Conservation (phyloP, 208 protist species). For the Acanthamoeba sp. region DNA sequence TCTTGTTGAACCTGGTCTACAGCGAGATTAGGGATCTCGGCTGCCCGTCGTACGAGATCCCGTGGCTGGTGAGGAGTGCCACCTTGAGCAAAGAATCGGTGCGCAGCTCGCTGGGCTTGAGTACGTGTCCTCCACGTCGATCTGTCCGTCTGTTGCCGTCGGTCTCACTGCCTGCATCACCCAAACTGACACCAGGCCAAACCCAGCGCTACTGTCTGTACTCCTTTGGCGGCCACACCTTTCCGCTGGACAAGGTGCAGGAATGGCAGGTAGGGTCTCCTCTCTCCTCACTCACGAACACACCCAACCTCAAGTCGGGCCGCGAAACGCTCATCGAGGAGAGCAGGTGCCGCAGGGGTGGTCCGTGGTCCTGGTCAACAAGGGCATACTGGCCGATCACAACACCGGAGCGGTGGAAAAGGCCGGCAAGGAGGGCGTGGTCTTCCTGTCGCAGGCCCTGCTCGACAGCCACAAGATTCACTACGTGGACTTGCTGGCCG, state of each 20-base stretch:
- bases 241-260: conserved; percentile 16
- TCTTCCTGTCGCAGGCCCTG: not conserved
- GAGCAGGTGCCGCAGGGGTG: not conserved
- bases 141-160: not conserved
- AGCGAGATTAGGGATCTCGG: not conserved
- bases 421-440: conserved; percentile 11
- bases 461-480: conserved; percentile 2
- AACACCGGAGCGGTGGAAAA: not conserved
- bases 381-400: conserved; percentile 34
- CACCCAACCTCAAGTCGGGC: no score
- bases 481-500: conserved; percentile 4
- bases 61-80: conserved; percentile 7
- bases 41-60: conserved; percentile 27
- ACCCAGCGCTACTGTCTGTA: conserved; percentile 1
- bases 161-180: no score
- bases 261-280: conserved; percentile 1
- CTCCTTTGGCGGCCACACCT: conserved; percentile 27
- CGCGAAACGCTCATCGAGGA: no score
- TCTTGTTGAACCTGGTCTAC: conserved; percentile 12
- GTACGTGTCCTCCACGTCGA: not conserved
- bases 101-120: not conserved
- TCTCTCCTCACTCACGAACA: no score
- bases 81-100: not conserved
- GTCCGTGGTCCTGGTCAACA: not conserved
- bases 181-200: no score